Percentiles rank a stretch among this genome's conserved stretches.
These are phyloP conservation scores for Auriculariales sp. DNA, from an alignment of 768 basidiomycete species.

Conservation along the genomic window DNA sequence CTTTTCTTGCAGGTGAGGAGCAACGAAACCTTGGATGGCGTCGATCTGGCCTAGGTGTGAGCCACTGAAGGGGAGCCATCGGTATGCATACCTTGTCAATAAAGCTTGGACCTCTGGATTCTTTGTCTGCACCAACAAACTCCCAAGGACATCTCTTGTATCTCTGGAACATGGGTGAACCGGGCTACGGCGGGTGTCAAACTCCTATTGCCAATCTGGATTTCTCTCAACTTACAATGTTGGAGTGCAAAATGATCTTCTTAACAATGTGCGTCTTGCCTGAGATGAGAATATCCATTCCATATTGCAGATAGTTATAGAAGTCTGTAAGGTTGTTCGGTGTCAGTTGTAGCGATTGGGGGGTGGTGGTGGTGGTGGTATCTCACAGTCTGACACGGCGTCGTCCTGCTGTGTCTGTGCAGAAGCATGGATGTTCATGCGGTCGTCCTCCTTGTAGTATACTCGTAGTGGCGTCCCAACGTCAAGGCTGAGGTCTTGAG, in stretches of 20 bases:
- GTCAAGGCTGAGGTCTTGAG: conserved; percentile 67
- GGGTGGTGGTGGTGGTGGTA: background rate
- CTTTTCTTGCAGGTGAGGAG: conserved; percentile 41
- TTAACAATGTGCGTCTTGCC: conserved; percentile 54
- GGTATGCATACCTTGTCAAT: conserved; percentile 3
- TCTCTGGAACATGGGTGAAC: conserved; percentile 76
- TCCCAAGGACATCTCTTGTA: conserved; percentile 91
- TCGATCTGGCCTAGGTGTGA: conserved; percentile 38
- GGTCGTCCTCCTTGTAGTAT: conserved; percentile 79
- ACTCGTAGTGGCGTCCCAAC: conserved; percentile 64
- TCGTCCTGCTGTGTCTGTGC: conserved; percentile 13
- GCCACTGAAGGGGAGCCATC: conserved; percentile 4
- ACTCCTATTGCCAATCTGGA: background rate
- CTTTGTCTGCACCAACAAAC: conserved; percentile 19
- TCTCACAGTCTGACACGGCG: conserved; percentile 28
- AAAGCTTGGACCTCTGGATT: background rate
- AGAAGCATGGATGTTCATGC: conserved; percentile 71
- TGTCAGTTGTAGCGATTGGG: background rate
- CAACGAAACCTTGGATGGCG: conserved; percentile 63
- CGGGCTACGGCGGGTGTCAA: conserved; percentile 38
- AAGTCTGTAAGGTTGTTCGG: conserved; percentile 32
- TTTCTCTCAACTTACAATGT: conserved; percentile 42
- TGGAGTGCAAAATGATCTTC: conserved; percentile 81
- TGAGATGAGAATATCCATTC: conserved; percentile 74
- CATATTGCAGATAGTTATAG: conserved; percentile 88